Evolutionary conservation across 2,329 filamentous ascomycete genomes (phyloP).

Genomic region (Magnaporthiopsis incrustans): DNA sequence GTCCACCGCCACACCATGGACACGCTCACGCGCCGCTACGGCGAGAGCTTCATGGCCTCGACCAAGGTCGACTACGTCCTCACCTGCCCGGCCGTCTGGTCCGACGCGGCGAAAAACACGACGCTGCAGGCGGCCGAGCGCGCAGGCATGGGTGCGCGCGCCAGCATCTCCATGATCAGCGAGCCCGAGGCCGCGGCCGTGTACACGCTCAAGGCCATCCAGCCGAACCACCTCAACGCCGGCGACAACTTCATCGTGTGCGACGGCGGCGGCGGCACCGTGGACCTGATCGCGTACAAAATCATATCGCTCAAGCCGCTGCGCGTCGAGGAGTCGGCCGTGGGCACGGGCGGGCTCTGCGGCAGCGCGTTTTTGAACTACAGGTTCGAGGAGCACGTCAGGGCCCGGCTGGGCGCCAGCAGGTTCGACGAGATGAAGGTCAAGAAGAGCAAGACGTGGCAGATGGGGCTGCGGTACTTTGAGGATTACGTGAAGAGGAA

Average conservation of each 20-base stretch:
- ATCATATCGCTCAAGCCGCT: slow-evolving; percentile 67
- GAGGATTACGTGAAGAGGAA: slow-evolving; percentile 81
- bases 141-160: slow-evolving; percentile 66
- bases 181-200: slow-evolving; percentile 76
- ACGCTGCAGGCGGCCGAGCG: slow-evolving; percentile 70
- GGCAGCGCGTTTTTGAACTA: slow-evolving; percentile 76
- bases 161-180: slow-evolving; percentile 69
- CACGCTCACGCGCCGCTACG: slow-evolving; percentile 64
- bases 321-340: slow-evolving; percentile 68
- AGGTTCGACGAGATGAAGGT: slow-evolving; percentile 67
- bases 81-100: slow-evolving; percentile 79
- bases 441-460: slow-evolving; percentile 74
- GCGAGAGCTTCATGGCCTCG: slow-evolving; percentile 68
- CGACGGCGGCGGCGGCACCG: slow-evolving; percentile 54
- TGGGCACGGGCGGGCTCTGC: slow-evolving; percentile 70
- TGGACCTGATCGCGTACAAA: slow-evolving; percentile 75
- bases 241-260: slow-evolving; percentile 60
- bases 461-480: slow-evolving; percentile 70
- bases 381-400: slow-evolving; percentile 70
- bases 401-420: slow-evolving; percentile 55
- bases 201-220: slow-evolving; percentile 71
- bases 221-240: slow-evolving; percentile 63
- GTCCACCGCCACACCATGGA: slow-evolving; percentile 74
- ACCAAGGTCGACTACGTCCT: slow-evolving; percentile 73
- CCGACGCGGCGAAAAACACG: slow-evolving; percentile 76